A percentile compares a stretch with the other conserved stretches of the same genome.
Evolutionary conservation across 176 grass and related monocot genomes (phyloP).

Genomic region (Chrysopogon serrulatus): DNA sequence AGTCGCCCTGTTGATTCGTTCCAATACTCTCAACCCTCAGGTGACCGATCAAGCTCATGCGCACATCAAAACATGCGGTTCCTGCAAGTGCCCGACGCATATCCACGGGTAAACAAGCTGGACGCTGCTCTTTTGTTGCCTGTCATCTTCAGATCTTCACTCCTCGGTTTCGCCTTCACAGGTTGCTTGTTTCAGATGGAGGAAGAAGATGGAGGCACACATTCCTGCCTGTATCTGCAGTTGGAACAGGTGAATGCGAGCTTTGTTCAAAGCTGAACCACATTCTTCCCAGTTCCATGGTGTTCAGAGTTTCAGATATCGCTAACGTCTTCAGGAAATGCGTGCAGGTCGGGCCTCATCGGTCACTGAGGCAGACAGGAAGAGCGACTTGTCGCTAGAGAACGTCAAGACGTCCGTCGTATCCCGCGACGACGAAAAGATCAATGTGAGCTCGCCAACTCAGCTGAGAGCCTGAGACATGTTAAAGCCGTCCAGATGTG

Average conservation of each 20-base stretch:
- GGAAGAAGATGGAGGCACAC: slow-evolving; percentile 18
- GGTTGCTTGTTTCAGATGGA: slow-evolving; percentile 20
- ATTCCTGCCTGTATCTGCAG: slow-evolving; percentile 20
- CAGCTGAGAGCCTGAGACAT: slow-evolving; percentile 11
- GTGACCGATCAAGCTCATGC: not conserved
- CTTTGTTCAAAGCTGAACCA: not conserved
- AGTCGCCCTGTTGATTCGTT: not conserved
- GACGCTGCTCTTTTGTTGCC: not conserved
- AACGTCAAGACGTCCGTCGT: slow-evolving; percentile 40
- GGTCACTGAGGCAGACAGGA: slow-evolving; percentile 29
- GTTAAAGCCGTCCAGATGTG: not conserved
- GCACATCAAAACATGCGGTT: slow-evolving; percentile 2
- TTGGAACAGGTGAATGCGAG: slow-evolving; percentile 27
- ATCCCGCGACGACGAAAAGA: slow-evolving; percentile 44
- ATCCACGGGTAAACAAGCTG: slow-evolving; percentile 19
- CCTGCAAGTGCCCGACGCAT: not conserved
- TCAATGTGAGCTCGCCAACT: slow-evolving; percentile 53
- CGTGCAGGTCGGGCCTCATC: slow-evolving; percentile 50
- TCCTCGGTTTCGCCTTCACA: not conserved
- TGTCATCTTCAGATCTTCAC: slow-evolving; percentile 3
- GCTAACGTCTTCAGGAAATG: slow-evolving; percentile 11
- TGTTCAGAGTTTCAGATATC: not conserved
- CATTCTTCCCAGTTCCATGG: not conserved
- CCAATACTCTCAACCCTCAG: not conserved
- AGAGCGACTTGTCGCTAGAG: slow-evolving; percentile 41